Base-by-base conservation (phyloP, 495 filamentous ascomycete species). In the Coniosporium apollinis region DNA sequence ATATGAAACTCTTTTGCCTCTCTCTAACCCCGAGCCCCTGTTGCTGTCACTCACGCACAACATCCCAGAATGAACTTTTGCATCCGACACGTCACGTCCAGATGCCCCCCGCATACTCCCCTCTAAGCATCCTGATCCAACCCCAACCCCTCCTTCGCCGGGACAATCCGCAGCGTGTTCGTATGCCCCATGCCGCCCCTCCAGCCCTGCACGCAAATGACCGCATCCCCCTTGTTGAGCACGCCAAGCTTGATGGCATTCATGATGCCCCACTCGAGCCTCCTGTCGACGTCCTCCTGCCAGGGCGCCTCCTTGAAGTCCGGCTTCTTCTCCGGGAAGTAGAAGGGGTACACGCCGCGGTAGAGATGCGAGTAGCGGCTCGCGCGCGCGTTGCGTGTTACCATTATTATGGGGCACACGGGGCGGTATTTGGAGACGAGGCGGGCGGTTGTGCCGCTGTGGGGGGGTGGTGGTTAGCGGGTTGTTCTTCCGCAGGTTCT, bases 371-470 rank as follows among this genome's bases (percentile, higher is more conserved):
- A 82, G 59, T 85, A 96, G 64, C 89, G 66, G 22, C 83, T 76
- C 28, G 91, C 84, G 31, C 67, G 70, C 16, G 74, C 54, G 57
- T 80, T 94, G 39, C 91, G 75, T 38, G 85, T 91, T 46, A 97
- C 77, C 89, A 94, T 97, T 64, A 97, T 77, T 57, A 97, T 93
- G 34, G 89, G 89, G 74, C 89, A 94, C 34, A 94, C 84, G 19
- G 89, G 89, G 50, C 89, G 79, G 64, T 96, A 97, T 67, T 97
- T 97, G 59, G 89, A 92, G 42, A 96, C 66, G 28, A 94, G 72
- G 48, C 89, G 82, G 43, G 89, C 89, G 41, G 87, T 92, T 45
- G 76, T 76, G 46, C 89, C 89, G 49, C 74, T 80, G 46, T 24
- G 33, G 15, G 22, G 30, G 29, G 15, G 42, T n/a, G n/a, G n/a